Percentiles rank a stretch among this genome's conserved stretches.
phyloP scores from a whole-genome alignment of 192 early-diverging fungal genomes.

The Backusella liffmaniae region DNA sequence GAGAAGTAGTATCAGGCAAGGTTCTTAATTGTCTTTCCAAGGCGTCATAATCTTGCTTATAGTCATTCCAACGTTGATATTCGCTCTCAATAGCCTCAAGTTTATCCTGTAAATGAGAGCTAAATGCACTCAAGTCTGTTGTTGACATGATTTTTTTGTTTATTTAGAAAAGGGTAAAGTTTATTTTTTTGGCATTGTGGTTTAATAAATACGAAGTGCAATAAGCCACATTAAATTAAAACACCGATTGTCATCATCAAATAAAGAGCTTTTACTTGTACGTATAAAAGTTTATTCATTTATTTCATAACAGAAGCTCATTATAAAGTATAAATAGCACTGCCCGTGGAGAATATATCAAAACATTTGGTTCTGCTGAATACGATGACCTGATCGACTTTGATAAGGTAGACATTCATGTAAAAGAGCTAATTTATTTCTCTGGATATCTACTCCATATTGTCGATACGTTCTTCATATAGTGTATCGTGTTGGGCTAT shows the following conservation, averaged over 20 bases:
- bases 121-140: background rate
- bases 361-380: too few species aligned
- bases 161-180: background rate
- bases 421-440: too few species aligned
- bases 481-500: background rate
- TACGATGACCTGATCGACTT: too few species aligned
- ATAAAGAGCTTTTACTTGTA: too few species aligned
- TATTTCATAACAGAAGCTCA: too few species aligned
- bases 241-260: background rate
- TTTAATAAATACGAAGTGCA: background rate
- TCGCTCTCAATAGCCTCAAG: constrained; percentile 12
- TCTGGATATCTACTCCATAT: too few species aligned
- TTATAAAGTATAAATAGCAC: too few species aligned
- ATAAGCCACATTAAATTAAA: background rate
- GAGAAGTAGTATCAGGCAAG: constrained; percentile 45
- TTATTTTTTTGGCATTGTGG: background rate
- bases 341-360: too few species aligned
- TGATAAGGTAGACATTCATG: too few species aligned
- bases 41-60: constrained; percentile 53
- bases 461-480: background rate
- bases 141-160: background rate
- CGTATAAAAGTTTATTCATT: too few species aligned
- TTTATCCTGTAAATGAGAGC: constrained; percentile 2
- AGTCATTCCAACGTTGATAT: constrained; percentile 51
- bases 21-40: constrained; percentile 46